Base-by-base conservation (phyloP, 495 filamentous ascomycete species). In the Thozetella sp. region DNA sequence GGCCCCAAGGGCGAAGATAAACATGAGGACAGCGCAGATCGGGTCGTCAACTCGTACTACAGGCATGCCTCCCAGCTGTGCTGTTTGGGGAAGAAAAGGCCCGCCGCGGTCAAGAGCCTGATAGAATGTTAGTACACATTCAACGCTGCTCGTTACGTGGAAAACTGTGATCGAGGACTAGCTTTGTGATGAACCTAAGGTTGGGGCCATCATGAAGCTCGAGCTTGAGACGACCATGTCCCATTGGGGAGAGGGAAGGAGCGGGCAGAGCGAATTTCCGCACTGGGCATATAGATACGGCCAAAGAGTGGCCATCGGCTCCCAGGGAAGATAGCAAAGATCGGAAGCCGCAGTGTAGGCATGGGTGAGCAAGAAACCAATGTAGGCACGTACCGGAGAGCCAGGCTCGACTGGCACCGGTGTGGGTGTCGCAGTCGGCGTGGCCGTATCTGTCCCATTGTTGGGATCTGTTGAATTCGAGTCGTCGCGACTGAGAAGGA, bases 11-110 rank as follows among this genome's bases (percentile, higher is more conserved):
- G 87, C 65, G 79, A 90, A 96, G 45, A 93, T 72, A 20, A 72
- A 66, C 11, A 93, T 72, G 53, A 95, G 87, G 50, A 91, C 77
- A 15, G 80, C 73, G 59, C 78, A 82, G 62, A 92, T 76, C 25
- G 90, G 87, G 34, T 89, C 77, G 70, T 94, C 91, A 66, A 87
- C 56, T 4, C 24, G 22, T 1, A 72, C 59, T 2, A 80, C 81
- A 2, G 90, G 90, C 1, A 71, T 34, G 15, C 86, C 86, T 57
- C 90, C 90, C 3, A 90, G 72, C 34, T 67, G 59, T 43, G 90
- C 88, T 23, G 63, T 58, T 4, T 66, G 59, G 0, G 66, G 58
- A 9, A 62, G 62, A 52, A 75, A 76, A 11, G 76, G 76, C 1
- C 72, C 70, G 2, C 72, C 68, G 13, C 64, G 40, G 9, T 43